Percentiles rank a stretch among this genome's conserved stretches.
Evolutionary conservation across 1,139 yeast genomes (phyloP).

Genomic region (Casaregolazyma suthepensis): DNA sequence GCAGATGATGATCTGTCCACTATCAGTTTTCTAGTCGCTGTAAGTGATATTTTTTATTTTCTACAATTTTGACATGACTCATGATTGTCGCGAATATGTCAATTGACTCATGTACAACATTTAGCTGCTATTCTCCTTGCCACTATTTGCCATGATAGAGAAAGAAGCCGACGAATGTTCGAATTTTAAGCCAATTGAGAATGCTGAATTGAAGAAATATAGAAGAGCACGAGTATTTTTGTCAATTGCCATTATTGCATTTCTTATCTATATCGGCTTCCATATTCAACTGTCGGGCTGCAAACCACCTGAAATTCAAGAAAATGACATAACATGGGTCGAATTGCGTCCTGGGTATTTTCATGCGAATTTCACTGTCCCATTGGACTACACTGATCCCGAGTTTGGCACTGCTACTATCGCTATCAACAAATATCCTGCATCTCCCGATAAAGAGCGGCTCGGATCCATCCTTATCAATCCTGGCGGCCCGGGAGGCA

Average conservation of each 20-base stretch:
- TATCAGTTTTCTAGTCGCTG: too few relatives aligned
- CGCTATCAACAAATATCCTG: constrained; percentile 12
- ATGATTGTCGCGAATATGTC: too few relatives aligned
- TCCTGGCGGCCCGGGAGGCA: constrained; percentile 20
- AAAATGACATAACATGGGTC: not conserved
- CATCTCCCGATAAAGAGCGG: constrained; percentile 8
- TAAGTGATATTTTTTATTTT: too few relatives aligned
- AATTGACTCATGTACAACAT: too few relatives aligned
- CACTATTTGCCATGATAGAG: too few relatives aligned
- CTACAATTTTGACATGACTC: too few relatives aligned
- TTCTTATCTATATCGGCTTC: too few relatives aligned
- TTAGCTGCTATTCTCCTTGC: too few relatives aligned
- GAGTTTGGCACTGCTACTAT: constrained; percentile 13
- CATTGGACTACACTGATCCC: constrained; percentile 15
- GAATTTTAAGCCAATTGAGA: not conserved
- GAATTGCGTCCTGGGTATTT: not conserved
- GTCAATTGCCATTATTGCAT: not conserved
- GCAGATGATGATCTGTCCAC: too few relatives aligned
- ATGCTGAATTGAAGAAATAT: not conserved
- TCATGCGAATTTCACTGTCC: constrained; percentile 5
- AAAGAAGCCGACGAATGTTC: too few relatives aligned
- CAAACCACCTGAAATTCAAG: not conserved
- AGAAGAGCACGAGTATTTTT: not conserved
- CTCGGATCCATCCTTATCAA: constrained; percentile 16
- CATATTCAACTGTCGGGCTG: too few relatives aligned